Evolutionary conservation across 129 eudicot genomes (phyloP), one percentile per base, ranked within the genome.

Genomic region (Oenanthe sinensis): DNA sequence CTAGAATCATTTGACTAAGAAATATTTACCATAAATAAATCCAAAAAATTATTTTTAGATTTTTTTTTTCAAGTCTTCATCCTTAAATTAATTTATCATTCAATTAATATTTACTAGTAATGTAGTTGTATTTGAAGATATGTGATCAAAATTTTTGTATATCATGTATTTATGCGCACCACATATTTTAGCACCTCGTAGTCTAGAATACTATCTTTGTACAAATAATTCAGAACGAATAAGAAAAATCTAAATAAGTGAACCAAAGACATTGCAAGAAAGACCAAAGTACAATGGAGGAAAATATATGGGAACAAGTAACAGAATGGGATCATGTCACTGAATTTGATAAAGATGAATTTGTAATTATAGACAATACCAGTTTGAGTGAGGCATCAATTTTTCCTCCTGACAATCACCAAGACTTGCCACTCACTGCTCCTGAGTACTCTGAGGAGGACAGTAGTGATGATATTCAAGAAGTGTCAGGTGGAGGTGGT

Each of bases 401-500:
- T 67, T 83, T 87, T n/a, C 84, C 84, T 28, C 90, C 90, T 2
- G 50, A 58, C 28, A 54, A 79, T n/a, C 90, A 87, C 55, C 87
- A 87, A 58, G 86, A 69, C 52, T 75, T 87, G 83, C 81, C 81
- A 0, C 26, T 76, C 44, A 26, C 77, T 55, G 19, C 77, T 58
- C 19, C 71, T 33, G 33, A 58, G 30, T 47, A 12, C 17, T 11
- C 67, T 2, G 67, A n/a, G 67, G 67, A 58, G 67, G 67, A 58
- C 13, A n/a, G 30, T 20, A 58, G 33, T 58, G 30, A 58, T 58
- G 10, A n/a, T 8, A 58, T 8, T n/a, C 67, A 58, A 20, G 13
- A 58, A 58, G 33, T 58, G 3, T 13, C 67, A 3, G 5, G 24
- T 22, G 33, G 33, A 58, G 67, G 33, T 58, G 33, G n/a, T n/a